Percentiles rank a stretch among this genome's conserved stretches.
Conservation (phyloP, 208 protist species). For the Acanthamoeba triangularis region DNA sequence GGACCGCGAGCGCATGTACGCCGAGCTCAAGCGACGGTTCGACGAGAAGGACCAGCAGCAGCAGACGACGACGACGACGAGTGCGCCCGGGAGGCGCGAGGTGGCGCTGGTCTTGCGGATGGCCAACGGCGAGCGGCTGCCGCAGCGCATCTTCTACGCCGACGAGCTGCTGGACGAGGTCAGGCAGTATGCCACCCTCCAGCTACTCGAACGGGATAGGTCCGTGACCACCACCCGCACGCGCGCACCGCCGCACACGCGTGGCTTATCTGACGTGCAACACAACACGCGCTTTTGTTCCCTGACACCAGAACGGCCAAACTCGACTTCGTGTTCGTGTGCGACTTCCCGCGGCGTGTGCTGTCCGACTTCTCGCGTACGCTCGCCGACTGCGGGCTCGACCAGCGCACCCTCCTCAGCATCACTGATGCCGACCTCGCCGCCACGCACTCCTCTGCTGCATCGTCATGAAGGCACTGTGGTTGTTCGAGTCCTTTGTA, state of each 20-base stretch:
- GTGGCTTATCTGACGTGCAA: too few species aligned
- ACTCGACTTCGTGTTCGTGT: constrained; percentile 29
- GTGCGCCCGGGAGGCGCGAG: background rate
- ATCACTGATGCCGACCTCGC: background rate
- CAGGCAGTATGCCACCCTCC: background rate
- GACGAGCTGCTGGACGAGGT: constrained; percentile 1
- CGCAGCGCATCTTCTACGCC: background rate
- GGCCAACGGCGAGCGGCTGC: constrained; percentile 14
- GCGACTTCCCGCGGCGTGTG: constrained; percentile 1
- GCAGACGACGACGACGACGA: background rate
- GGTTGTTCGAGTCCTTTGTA: too few species aligned
- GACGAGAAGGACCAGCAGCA: background rate
- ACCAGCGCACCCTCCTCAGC: constrained; percentile 21
- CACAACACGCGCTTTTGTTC: too few species aligned
- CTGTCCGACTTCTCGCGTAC: background rate
- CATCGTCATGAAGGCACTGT: background rate
- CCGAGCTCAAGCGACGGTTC: background rate
- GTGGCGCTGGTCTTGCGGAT: background rate
- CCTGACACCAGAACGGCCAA: background rate
- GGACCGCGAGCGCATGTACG: constrained; percentile 13
- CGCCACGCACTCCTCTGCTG: background rate
- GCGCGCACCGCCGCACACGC: too few species aligned
- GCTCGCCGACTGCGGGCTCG: background rate
- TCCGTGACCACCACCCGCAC: too few species aligned
- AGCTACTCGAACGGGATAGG: background rate